phyloP scores from a whole-genome alignment of 306 rosid genomes.

The Casuarina cunninghamiana region DNA sequence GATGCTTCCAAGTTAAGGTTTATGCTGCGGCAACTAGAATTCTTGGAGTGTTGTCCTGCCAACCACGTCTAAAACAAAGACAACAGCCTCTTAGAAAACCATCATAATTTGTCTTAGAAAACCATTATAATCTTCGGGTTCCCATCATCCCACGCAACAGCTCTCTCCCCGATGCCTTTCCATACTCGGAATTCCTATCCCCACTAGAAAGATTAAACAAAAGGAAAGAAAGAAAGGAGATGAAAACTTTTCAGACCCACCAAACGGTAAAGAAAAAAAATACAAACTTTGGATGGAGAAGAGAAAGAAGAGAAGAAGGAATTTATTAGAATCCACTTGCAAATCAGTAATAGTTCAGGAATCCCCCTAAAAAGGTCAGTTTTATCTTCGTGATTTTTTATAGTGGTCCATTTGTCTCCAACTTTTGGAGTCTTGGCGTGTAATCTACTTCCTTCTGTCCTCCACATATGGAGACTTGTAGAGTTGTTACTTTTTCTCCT shows the following conservation, averaged over 20 bases:
- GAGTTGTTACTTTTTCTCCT: too few species aligned
- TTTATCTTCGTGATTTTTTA: not conserved
- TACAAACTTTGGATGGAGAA: too few species aligned
- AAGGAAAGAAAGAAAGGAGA: not conserved
- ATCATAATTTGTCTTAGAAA: too few species aligned
- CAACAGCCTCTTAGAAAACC: too few species aligned
- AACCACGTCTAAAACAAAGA: not conserved
- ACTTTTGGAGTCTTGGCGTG: not conserved
- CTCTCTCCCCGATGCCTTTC: not conserved
- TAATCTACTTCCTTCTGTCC: too few species aligned
- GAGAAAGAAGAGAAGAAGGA: not conserved
- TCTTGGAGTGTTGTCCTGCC: too few species aligned
- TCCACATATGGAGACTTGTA: too few species aligned
- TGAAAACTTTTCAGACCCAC: not conserved
- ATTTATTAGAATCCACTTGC: slow-evolving; percentile 3
- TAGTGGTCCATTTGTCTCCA: not conserved
- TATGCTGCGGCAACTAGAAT: too few species aligned
- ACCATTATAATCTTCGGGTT: not conserved
- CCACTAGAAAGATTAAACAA: not conserved
- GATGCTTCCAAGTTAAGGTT: too few species aligned
- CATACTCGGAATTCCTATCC: not conserved
- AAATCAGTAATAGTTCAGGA: not conserved
- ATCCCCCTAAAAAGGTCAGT: not conserved
- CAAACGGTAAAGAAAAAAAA: not conserved
- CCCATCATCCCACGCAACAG: slow-evolving; percentile 1